Conservation (phyloP, 2,329 filamentous ascomycete genomes). For the Exophiala viscosa region DNA sequence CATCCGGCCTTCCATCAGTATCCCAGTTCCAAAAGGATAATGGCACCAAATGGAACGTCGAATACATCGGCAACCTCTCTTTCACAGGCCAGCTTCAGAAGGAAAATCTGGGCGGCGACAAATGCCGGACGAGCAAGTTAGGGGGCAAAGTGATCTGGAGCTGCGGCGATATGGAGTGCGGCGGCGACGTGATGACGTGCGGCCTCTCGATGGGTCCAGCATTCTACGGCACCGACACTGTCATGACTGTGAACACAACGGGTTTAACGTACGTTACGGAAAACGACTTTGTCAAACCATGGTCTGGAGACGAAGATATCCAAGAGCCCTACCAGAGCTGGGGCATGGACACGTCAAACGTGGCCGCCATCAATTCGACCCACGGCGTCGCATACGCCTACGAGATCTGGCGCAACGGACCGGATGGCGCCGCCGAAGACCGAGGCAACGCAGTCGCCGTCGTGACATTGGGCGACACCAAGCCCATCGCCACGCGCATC, state of each 20-base stretch:
- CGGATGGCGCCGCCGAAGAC: not conserved
- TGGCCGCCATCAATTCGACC: constrained; percentile 5
- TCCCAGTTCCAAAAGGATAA: constrained; percentile 3
- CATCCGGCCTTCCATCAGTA: not conserved
- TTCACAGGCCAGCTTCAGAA: not conserved
- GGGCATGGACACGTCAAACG: constrained; percentile 8
- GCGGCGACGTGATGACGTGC: not conserved
- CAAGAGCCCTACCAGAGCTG: not conserved
- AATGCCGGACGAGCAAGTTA: constrained; percentile 5
- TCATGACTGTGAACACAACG: constrained; percentile 3
- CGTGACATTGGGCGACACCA: not conserved
- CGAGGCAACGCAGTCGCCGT: constrained; percentile 3
- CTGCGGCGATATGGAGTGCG: constrained; percentile 9
- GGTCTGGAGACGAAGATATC: not conserved
- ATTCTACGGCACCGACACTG: constrained; percentile 6
- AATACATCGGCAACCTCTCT: constrained; percentile 2
- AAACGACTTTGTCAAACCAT: constrained; percentile 3
- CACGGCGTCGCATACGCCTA: constrained; percentile 3
- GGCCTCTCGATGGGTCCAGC: constrained; percentile 7
- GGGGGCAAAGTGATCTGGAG: constrained; percentile 9
- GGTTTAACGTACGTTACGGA: not conserved
- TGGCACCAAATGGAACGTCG: constrained; percentile 4
- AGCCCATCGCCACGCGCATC: constrained; percentile 3
- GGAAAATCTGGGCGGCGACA: constrained; percentile 2
- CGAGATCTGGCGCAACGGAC: constrained; percentile 4